Base-by-base conservation (phyloP, 169 alveolate genomes). In the Plasmodium inui region DNA sequence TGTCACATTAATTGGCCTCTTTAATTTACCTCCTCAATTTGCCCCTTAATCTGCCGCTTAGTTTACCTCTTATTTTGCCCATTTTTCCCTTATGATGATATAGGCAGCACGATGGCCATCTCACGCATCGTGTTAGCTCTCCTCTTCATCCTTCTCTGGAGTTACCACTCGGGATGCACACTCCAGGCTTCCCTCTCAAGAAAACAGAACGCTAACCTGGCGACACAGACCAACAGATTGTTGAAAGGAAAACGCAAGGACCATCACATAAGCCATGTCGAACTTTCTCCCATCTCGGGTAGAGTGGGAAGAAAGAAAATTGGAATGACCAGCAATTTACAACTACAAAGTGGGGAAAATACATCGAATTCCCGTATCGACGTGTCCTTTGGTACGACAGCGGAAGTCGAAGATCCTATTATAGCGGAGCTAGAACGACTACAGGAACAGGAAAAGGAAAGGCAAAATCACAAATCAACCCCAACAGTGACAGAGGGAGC, bases 71-170 rank as follows among this genome's bases (percentile, higher is more conserved):
- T 50, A 50, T 17, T 81, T 41, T 22, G 1, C 30, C 57, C 57
- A 0, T 37, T 55, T 22, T 9, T 1, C 71, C 57, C 57, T 46
- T 30, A 39, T 80, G 5, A 22, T 80, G 3, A 7, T 80, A n/a
- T 61, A 34, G n/a, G 9, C 5, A 32, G 80, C 22, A 83, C 71
- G 72, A 83, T 83, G 91, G 57, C 46, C 30, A 83, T 32, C 32
- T 9, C 14, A 57, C 67, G 37, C 39, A 17, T 83, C 46, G 82
- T 67, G 72, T 83, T 44, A 57, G 39, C 30, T 83, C 17, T 83
- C 46, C 26, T 61, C 72, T 30, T 55, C 46, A 61, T 83, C 67
- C 37, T 57, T 17, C 44, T 83, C 73, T 81, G 41, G 39, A 32
- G 81, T 57, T 83, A n/a, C 53, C 32, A 83, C 30, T 83, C 72